These are phyloP conservation scores for Hordeum pubiflorum DNA, from an alignment of 202 grass and related monocot genomes.

Conservation along the genomic window DNA sequence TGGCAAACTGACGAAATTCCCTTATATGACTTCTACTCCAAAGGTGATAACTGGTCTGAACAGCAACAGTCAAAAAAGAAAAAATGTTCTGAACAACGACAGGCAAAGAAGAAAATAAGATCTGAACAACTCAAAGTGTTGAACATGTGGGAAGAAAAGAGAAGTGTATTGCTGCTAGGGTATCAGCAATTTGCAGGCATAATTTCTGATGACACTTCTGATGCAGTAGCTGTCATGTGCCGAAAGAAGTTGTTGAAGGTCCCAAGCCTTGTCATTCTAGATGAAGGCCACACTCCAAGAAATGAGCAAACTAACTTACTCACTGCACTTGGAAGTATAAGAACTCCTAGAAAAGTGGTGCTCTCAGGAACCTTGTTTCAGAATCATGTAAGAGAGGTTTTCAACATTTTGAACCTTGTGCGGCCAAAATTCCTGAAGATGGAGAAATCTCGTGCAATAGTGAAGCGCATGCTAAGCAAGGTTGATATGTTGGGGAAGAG, in stretches of 20 bases:
- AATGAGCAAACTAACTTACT: constrained; percentile 64
- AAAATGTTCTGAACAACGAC: no score
- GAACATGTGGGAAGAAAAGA: constrained; percentile 66
- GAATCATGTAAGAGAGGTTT: constrained; percentile 81
- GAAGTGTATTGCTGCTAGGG: constrained; percentile 63
- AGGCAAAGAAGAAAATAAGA: no score
- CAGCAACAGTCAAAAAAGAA: no score
- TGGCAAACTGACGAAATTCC: constrained; percentile 77
- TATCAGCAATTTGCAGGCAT: constrained; percentile 72
- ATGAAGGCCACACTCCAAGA: constrained; percentile 90
- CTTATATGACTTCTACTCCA: constrained; percentile 72
- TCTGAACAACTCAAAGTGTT: constrained; percentile 63
- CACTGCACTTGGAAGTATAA: constrained; percentile 57
- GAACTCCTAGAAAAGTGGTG: constrained; percentile 61
- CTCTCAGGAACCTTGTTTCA: constrained; percentile 83
- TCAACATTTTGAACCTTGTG: constrained; percentile 81
- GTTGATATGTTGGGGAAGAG: constrained; percentile 48
- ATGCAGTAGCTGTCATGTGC: constrained; percentile 27
- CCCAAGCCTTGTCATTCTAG: constrained; percentile 72
- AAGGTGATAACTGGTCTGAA: constrained; percentile 34
- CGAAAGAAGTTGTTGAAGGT: constrained; percentile 52
- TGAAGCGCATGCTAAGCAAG: constrained; percentile 55
- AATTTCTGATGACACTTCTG: constrained; percentile 33
- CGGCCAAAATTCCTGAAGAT: constrained; percentile 63
- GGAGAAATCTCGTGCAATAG: constrained; percentile 48